Evolutionary conservation across 352 stramenopile genomes (phyloP), one percentile per base, ranked within the genome.

Genomic region (Globisporangium iwayamae): DNA sequence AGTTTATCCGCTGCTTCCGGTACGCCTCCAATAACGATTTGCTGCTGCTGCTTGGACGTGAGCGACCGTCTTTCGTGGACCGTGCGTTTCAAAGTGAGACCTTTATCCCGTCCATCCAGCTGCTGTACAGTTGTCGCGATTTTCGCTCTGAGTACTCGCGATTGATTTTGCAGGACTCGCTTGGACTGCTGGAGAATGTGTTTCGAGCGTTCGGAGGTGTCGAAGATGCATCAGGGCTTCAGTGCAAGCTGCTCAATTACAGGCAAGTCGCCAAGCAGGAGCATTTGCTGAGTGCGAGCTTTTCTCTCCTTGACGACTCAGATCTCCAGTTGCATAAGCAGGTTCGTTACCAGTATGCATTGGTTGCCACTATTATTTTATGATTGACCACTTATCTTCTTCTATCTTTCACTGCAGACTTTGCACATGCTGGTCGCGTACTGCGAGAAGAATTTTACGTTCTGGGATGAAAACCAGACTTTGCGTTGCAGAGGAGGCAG

Each of bases 1-100:
- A 67, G 28, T 52, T 43, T 11, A 22, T 50, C n/a, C 54, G 62
- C 14, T 67, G 62, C 46, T 63, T 67, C 25, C 43, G 18, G 3
- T 22, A 46, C 28, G 25, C 43, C 13, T 34, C 32, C 11, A 22
- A 20, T 4, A 18, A 50, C 8, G 43, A 62, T 18, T 30, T 62
- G n/a, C 9, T 34, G 11, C 8, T 30, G 4, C 22, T 67, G 13
- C 62, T 67, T 8, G 62, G 54, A 8, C 25, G 16, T 16, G 43
- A 57, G 14, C 30, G 6, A 9, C 5, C 46, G 25, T 46, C 62
- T n/a, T 16, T 43, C 3, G 20, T 32, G 41, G 62, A 57, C 25
- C 38, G 6, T 4, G 11, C n/a, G 16, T 67, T 67, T 41, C 16
- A 57, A 11, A 11, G 14, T 8, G 25, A 28, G 9, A 28, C 62